A percentile compares a stretch with the other conserved stretches of the same genome.
Evolutionary conservation across 768 basidiomycete genomes (phyloP).

Genomic region (Agrocybe pediades): DNA sequence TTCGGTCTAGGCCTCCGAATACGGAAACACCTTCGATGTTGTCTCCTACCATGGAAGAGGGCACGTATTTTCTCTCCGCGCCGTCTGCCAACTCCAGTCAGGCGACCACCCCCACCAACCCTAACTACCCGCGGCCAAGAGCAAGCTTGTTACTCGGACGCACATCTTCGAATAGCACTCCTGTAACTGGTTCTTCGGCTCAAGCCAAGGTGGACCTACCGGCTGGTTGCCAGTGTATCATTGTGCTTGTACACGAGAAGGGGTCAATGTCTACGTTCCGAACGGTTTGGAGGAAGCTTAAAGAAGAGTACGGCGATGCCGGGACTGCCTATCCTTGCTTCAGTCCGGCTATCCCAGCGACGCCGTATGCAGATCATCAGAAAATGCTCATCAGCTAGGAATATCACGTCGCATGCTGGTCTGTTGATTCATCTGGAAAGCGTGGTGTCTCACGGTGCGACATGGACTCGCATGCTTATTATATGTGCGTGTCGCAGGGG

Average conservation of each 20-base stretch:
- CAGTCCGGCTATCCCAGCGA: conserved; percentile 44
- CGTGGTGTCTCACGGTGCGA: not conserved
- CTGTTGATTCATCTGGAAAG: not conserved
- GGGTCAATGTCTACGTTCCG: conserved; percentile 89
- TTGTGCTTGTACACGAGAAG: conserved; percentile 86
- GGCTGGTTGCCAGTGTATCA: conserved; percentile 52
- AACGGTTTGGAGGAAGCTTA: conserved; percentile 69
- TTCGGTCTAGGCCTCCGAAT: conserved; percentile 32
- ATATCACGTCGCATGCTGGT: not conserved
- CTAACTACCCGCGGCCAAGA: conserved; percentile 17
- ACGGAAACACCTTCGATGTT: not conserved
- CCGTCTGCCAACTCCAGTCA: conserved; percentile 14
- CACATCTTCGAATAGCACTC: conserved; percentile 17
- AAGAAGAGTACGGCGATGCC: conserved; percentile 61
- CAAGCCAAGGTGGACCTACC: conserved; percentile 30
- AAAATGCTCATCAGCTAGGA: conserved; percentile 21
- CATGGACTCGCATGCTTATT: not conserved
- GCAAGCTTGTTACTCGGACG: conserved; percentile 25
- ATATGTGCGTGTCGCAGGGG: too few relatives aligned
- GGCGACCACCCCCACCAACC: conserved; percentile 17
- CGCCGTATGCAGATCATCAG: conserved; percentile 43
- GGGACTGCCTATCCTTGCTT: conserved; percentile 33
- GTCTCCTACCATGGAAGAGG: conserved; percentile 20
- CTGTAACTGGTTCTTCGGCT: conserved; percentile 21
- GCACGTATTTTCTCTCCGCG: conserved; percentile 16